Conservation (phyloP, 768 basidiomycete species). For the Pleurotus pulmonarius region DNA sequence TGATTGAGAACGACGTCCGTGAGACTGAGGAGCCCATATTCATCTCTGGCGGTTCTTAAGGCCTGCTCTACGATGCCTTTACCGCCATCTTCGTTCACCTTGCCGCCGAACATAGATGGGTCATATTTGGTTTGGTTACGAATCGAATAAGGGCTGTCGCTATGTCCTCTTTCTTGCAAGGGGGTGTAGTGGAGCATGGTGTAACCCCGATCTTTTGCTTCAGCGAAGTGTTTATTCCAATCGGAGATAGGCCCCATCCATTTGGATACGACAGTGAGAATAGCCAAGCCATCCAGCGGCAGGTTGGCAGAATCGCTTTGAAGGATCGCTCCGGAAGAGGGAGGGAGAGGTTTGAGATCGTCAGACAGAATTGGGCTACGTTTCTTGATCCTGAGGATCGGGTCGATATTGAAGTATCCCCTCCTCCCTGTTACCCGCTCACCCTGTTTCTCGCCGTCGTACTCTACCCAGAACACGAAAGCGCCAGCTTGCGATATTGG, state of each 20-base stretch:
- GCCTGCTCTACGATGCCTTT: slow-evolving; percentile 56
- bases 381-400: slow-evolving; percentile 71
- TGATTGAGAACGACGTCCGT: slow-evolving; percentile 98
- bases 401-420: slow-evolving; percentile 97
- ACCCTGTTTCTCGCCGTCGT: slow-evolving; percentile 59
- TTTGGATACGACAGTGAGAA: slow-evolving; percentile 91
- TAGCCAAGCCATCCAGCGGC: slow-evolving; percentile 83
- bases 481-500: slow-evolving; percentile 97
- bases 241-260: slow-evolving; percentile 89
- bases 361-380: slow-evolving; percentile 71
- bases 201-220: slow-evolving; percentile 87
- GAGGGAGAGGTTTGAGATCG: slow-evolving; percentile 47
- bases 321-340: slow-evolving; percentile 48
- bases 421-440: slow-evolving; percentile 76
- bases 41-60: slow-evolving; percentile 68
- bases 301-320: slow-evolving; percentile 56
- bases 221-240: slow-evolving; percentile 79
- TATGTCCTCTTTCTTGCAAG: slow-evolving; percentile 85
- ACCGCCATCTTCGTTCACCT: slow-evolving; percentile 44
- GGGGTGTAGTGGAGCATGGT: slow-evolving; percentile 99
- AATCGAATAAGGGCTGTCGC: slow-evolving; percentile 92
- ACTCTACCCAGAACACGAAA: slow-evolving; percentile 94
- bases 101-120: slow-evolving; percentile 55
- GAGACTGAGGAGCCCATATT: slow-evolving; percentile 84
- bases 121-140: slow-evolving; percentile 85